These are phyloP conservation scores for Chlamydomonas urium DNA, from an alignment of 139 green algal genomes.

Conservation along the genomic window DNA sequence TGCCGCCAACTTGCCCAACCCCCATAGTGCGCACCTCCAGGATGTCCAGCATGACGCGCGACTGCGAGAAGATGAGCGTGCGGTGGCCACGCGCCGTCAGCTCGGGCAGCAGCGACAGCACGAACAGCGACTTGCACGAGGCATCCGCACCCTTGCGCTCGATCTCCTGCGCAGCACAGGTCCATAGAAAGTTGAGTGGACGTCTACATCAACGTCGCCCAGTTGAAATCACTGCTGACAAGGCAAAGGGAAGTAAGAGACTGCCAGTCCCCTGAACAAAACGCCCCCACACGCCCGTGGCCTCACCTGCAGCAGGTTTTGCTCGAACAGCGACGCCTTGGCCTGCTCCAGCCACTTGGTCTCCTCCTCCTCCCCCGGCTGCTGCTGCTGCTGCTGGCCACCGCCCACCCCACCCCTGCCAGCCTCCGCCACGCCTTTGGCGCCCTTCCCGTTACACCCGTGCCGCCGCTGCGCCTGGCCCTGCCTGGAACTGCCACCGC, in stretches of 20 bases:
- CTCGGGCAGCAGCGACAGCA: conserved; percentile 67
- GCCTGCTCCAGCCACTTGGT: conserved; percentile 3
- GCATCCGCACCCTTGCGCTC: conserved; percentile 32
- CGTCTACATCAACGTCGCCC: no score
- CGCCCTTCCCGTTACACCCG: no score
- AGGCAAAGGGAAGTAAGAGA: no score
- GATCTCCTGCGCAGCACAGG: no score
- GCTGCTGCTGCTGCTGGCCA: not conserved
- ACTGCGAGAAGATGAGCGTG: conserved; percentile 88
- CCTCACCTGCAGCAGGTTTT: conserved; percentile 7
- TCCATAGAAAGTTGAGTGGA: no score
- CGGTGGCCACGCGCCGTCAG: conserved; percentile 72
- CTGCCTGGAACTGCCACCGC: no score
- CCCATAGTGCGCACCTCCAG: conserved; percentile 64
- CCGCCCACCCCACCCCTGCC: no score
- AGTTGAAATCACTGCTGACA: no score
- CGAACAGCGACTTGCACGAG: conserved; percentile 81
- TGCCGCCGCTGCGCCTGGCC: no score
- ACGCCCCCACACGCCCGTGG: not conserved
- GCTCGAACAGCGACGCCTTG: not conserved
- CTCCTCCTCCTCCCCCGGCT: not conserved
- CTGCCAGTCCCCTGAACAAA: no score
- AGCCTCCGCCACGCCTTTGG: no score
- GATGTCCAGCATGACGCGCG: conserved; percentile 82
- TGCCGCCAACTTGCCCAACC: not conserved